Conservation (phyloP, 2,329 filamentous ascomycete species). For the Clonostachys sp. region DNA sequence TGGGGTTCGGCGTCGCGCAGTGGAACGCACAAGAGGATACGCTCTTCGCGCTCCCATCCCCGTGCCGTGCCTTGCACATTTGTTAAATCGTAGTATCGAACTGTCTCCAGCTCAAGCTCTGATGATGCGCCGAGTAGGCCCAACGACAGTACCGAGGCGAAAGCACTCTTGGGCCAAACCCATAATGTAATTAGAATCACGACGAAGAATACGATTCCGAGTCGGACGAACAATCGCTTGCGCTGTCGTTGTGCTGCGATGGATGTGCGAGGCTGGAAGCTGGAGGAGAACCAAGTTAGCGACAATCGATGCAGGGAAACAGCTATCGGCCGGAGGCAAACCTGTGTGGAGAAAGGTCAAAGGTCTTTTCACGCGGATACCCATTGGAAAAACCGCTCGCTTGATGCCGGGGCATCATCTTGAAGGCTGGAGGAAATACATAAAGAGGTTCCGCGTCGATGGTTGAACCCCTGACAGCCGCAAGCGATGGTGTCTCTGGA, state of each 20-base stretch:
- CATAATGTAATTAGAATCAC: slow-evolving; percentile 68
- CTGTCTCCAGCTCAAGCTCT: slow-evolving; percentile 82
- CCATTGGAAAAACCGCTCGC: slow-evolving; percentile 74
- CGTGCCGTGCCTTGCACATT: slow-evolving; percentile 87
- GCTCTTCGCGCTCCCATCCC: slow-evolving; percentile 94
- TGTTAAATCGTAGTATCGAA: slow-evolving; percentile 93
- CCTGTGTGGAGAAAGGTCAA: slow-evolving; percentile 88
- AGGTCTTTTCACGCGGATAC: slow-evolving; percentile 72
- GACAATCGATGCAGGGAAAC: background rate
- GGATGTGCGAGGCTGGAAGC: slow-evolving; percentile 77
- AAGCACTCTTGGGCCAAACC: slow-evolving; percentile 64
- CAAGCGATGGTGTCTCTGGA: no score
- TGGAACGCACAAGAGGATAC: slow-evolving; percentile 91
- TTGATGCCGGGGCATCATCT: slow-evolving; percentile 84
- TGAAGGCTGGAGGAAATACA: slow-evolving; percentile 24
- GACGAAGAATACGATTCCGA: slow-evolving; percentile 54
- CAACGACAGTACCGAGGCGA: slow-evolving; percentile 60
- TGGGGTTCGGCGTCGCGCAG: slow-evolving; percentile 89
- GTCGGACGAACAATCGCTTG: slow-evolving; percentile 65
- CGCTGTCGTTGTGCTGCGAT: slow-evolving; percentile 67
- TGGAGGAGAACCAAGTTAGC: slow-evolving; percentile 6
- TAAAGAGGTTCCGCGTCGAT: background rate
- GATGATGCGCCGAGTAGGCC: slow-evolving; percentile 64
- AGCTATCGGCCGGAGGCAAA: slow-evolving; percentile 24
- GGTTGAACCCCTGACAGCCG: background rate